Evolutionary conservation across 1,139 yeast genomes (phyloP).

Genomic region (Sugiyamaella grinbergsii): DNA sequence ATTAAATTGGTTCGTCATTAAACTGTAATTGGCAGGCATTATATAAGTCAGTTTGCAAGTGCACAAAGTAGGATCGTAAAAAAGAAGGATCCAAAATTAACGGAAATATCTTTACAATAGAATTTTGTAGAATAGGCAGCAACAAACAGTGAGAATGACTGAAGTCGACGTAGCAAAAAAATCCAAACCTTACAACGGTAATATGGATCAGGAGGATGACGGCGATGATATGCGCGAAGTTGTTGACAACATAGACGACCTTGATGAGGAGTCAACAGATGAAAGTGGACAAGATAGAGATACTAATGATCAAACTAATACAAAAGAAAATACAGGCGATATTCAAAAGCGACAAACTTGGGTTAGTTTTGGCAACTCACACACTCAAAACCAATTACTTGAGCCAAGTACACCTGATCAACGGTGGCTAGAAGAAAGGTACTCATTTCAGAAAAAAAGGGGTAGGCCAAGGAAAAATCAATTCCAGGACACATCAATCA

Average conservation of each 20-base stretch:
- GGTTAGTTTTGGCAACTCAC: conserved; percentile 6
- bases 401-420: conserved; percentile 5
- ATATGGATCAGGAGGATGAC: conserved; percentile 1
- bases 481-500: conserved; percentile 1
- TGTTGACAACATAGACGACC: neutral
- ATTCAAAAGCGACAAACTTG: neutral
- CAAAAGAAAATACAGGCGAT: neutral
- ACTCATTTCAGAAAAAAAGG: conserved; percentile 12
- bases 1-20: conserved; percentile 4
- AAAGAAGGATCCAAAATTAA: neutral
- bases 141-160: too few relatives aligned
- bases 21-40: neutral
- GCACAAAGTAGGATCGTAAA: neutral
- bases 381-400: neutral
- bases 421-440: conserved; percentile 1
- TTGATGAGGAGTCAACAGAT: conserved; percentile 3
- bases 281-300: conserved; percentile 8
- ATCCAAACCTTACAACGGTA: neutral
- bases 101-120: neutral
- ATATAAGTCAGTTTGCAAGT: neutral
- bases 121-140: too few relatives aligned
- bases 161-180: neutral
- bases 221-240: neutral
- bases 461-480: conserved; percentile 15
- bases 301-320: neutral